Base-by-base conservation (phyloP, 352 stramenopile species). In the Phytophthora litchii region DNA sequence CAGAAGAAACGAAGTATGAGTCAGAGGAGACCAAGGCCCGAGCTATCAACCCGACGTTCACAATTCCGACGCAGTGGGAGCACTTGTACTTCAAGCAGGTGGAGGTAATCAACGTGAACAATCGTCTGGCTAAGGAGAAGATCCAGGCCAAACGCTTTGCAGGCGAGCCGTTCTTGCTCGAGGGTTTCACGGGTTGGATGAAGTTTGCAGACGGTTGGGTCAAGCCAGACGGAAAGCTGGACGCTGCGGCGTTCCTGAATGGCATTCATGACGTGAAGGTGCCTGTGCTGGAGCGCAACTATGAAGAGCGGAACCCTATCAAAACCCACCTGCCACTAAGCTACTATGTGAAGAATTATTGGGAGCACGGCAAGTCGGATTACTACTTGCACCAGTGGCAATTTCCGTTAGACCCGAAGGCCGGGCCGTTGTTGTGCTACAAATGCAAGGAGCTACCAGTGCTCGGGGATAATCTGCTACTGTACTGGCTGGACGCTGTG, bases 371-470 rank as follows among this genome's bases (percentile, higher is more conserved):
- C 46, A 84, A 85, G 40, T 70, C 80, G 16, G 83, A 90, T 38
- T 88, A 97, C 41, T 98, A 98, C 57, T 70, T 98, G 60, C 94
- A 98, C 51, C 94, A 98, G 76, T 98, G 94, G 94, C 94, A 98
- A 64, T 98, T 98, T 68, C 92, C 94, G 6, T 62, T 97, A 55
- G 76, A 72, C 55, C 74, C 78, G 11, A 88, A 87, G 50, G 83
- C 72, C 8, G 70, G 70, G 2, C 95, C 95, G 55, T 51, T 95
- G 38, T 68, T 92, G 17, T 91, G 80, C 57, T 89, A 92, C 69
- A 91, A 90, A 51, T 95, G 87, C 51, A 71, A 96, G 20, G 88
- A 94, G 42, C 78, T 96, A 32, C 73, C 79, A n/a, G 91, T 97
- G 48, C 67, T 98, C 19, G 91, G 91, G 5, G 87, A 97, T 63